These are phyloP conservation scores for Hygrocybe punicea DNA, from an alignment of 768 basidiomycete genomes.

Conservation along the genomic window DNA sequence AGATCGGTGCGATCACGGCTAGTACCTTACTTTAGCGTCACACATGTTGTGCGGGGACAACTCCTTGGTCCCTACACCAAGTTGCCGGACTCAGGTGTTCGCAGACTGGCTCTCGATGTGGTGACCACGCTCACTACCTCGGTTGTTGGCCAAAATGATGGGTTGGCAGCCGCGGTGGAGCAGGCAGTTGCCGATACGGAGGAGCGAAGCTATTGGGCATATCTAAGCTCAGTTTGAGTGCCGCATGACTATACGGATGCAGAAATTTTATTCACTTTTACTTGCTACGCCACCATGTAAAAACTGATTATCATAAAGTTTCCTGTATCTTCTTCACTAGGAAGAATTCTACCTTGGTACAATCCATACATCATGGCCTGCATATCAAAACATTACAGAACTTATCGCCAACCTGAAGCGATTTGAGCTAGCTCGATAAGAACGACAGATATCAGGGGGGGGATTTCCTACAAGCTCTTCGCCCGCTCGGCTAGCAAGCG, in stretches of 20 bases:
- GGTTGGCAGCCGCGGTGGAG: slow-evolving; percentile 31
- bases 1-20: slow-evolving; percentile 55
- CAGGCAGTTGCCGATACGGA: slow-evolving; percentile 37
- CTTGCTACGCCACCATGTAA: neutral
- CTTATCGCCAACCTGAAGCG: neutral
- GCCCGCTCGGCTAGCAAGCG: neutral
- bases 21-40: slow-evolving; percentile 74
- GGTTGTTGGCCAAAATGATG: neutral
- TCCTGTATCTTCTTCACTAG: too few relatives aligned
- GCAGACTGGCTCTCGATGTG: slow-evolving; percentile 64
- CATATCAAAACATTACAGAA: neutral
- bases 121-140: slow-evolving; percentile 34
- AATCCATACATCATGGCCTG: neutral
- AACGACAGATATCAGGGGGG: neutral
- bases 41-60: slow-evolving; percentile 70
- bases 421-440: slow-evolving; percentile 28
- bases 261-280: neutral
- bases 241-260: neutral
- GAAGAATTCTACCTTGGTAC: neutral
- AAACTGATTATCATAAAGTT: too few relatives aligned
- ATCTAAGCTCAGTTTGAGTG: slow-evolving; percentile 15
- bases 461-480: slow-evolving; percentile 2
- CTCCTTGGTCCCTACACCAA: slow-evolving; percentile 75
- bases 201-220: slow-evolving; percentile 41
- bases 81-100: slow-evolving; percentile 47